These are phyloP conservation scores for Collybia sp. DNA, from an alignment of 768 basidiomycete genomes.

Conservation along the genomic window DNA sequence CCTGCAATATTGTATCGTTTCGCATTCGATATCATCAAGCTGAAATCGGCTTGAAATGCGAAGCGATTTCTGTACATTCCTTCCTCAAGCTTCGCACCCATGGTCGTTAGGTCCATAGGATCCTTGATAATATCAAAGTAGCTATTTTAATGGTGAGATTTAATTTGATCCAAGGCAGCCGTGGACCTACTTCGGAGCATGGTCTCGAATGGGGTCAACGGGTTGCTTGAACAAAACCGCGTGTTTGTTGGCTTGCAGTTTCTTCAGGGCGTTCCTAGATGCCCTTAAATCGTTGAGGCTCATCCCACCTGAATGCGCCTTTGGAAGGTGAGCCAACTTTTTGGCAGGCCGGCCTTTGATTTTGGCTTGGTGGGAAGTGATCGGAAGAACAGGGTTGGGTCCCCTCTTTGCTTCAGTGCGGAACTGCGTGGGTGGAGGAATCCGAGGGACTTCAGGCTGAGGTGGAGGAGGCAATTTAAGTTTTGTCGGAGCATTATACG, in stretches of 20 bases:
- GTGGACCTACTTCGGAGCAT: conserved; percentile 72
- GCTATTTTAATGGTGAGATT: conserved; percentile 32
- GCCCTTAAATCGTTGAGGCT: conserved; percentile 68
- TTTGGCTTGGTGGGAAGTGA: conserved; percentile 20
- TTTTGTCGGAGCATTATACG: conserved; percentile 42
- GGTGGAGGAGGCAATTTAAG: conserved; percentile 49
- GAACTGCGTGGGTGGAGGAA: conserved; percentile 25
- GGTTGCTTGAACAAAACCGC: conserved; percentile 76
- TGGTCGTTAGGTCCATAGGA: conserved; percentile 93
- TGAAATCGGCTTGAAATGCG: conserved; percentile 83
- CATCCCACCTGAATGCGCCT: conserved; percentile 78
- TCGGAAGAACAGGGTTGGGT: conserved; percentile 32
- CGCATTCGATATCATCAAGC: conserved; percentile 84
- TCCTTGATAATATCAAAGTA: conserved; percentile 89
- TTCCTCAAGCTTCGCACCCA: conserved; percentile 79
- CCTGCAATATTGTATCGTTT: conserved; percentile 76
- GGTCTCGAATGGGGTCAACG: conserved; percentile 94
- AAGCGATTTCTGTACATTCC: conserved; percentile 84
- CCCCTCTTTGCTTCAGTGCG: conserved; percentile 18
- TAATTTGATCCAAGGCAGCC: neutral
- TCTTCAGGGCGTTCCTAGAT: conserved; percentile 74
- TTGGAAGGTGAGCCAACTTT: conserved; percentile 51
- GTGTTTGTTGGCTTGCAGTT: conserved; percentile 70
- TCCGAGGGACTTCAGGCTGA: conserved; percentile 18
- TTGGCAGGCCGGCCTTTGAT: conserved; percentile 21